These are phyloP conservation scores for Maudiozyma bulderi DNA, from an alignment of 805 yeast species.

Conservation along the genomic window DNA sequence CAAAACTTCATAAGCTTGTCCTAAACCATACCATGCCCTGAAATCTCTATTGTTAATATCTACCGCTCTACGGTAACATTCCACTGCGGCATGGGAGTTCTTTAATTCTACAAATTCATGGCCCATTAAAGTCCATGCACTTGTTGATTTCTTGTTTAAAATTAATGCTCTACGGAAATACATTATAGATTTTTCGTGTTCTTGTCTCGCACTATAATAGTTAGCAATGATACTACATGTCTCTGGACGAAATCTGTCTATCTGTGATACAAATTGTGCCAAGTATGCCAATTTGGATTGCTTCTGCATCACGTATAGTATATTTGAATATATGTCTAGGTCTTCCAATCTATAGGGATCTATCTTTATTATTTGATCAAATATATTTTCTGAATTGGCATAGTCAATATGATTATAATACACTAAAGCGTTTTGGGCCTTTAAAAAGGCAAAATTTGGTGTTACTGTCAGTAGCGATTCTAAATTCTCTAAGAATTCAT, in stretches of 20 bases:
- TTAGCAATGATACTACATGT: constrained; percentile 92
- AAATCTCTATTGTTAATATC: constrained; percentile 84
- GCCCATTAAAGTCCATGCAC: constrained; percentile 98
- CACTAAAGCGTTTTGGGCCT: constrained; percentile 73
- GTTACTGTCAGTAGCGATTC: constrained; percentile 43
- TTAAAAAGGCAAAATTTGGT: constrained; percentile 66
- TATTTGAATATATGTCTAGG: constrained; percentile 87
- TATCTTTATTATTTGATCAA: constrained; percentile 57
- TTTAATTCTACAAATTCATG: constrained; percentile 95
- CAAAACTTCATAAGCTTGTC: constrained; percentile 93
- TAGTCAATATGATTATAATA: constrained; percentile 83
- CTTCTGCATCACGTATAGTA: constrained; percentile 88
- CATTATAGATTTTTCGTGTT: constrained; percentile 90
- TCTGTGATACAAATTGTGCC: constrained; percentile 74
- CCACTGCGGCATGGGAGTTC: constrained; percentile 95
- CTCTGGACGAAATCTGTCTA: constrained; percentile 85
- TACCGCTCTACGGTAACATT: constrained; percentile 85
- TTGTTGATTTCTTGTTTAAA: constrained; percentile 65
- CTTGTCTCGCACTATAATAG: constrained; percentile 81
- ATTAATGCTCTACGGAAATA: constrained; percentile 85
- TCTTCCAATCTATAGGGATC: constrained; percentile 90
- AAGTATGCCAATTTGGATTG: constrained; percentile 71
- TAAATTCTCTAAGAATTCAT: constrained; percentile 42
- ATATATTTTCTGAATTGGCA: constrained; percentile 63
- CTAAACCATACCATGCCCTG: constrained; percentile 96